Conservation (phyloP, 2,329 filamentous ascomycete genomes). For the Graphilbum sp. region DNA sequence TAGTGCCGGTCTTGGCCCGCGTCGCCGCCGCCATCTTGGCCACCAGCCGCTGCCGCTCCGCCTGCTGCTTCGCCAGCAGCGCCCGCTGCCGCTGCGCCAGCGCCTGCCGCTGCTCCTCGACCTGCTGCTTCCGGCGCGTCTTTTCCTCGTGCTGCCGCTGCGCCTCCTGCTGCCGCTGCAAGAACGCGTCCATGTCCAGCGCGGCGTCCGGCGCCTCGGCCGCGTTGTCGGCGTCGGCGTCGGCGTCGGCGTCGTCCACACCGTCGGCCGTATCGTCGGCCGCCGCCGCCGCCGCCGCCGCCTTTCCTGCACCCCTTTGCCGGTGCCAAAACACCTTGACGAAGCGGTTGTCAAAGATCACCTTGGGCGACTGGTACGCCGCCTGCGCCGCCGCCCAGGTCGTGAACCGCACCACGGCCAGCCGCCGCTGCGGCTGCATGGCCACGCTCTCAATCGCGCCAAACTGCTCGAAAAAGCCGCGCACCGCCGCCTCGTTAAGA, state of each 20-base stretch:
- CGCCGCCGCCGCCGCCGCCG: background rate
- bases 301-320: conserved; percentile 23
- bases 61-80: conserved; percentile 44
- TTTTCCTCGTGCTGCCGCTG: conserved; percentile 55
- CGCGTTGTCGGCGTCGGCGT: conserved; percentile 2
- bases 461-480: conserved; percentile 56
- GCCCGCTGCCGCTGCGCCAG: conserved; percentile 48
- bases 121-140: conserved; percentile 41
- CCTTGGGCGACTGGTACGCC: conserved; percentile 62
- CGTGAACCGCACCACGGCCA: conserved; percentile 55
- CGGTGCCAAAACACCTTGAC: conserved; percentile 73
- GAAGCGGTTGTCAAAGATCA: conserved; percentile 72
- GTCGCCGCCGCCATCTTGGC: conserved; percentile 37
- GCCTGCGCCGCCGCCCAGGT: conserved; percentile 48
- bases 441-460: conserved; percentile 47
- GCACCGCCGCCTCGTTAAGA: conserved; percentile 48
- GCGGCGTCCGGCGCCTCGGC: conserved; percentile 19
- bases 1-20: background rate
- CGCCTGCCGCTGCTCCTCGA: conserved; percentile 41
- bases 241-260: background rate
- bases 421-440: conserved; percentile 47
- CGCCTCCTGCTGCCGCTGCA: conserved; percentile 51
- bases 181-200: conserved; percentile 54
- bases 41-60: conserved; percentile 45
- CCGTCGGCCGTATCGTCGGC: too few relatives aligned